A percentile compares a stretch with the other conserved stretches of the same genome.
phyloP scores from a whole-genome alignment of 2,329 filamentous ascomycete genomes.

The Penicillium fuscoglaucum region DNA sequence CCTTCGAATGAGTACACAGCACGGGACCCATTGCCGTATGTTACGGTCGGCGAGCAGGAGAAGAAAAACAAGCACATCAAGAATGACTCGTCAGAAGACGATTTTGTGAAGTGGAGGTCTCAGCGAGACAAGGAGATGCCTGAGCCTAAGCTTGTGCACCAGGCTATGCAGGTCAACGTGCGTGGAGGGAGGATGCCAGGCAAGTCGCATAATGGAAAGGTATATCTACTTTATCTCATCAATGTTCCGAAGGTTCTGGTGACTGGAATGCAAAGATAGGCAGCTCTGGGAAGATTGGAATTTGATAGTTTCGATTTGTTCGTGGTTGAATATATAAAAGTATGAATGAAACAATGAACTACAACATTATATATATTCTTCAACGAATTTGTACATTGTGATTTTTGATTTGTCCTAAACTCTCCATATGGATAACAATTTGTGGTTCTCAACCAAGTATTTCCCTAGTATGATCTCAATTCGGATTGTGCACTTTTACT shows the following conservation, averaged over 20 bases:
- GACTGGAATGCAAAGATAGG: neutral
- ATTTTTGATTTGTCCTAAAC: too few species aligned
- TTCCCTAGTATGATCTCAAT: too few species aligned
- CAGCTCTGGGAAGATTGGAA: neutral
- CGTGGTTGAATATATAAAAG: neutral
- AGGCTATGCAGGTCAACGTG: constrained; percentile 43
- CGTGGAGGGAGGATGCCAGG: constrained; percentile 39
- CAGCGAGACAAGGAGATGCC: constrained; percentile 33
- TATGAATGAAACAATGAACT: neutral
- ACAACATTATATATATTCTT: neutral
- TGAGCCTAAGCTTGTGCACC: constrained; percentile 39
- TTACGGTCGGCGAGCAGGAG: constrained; percentile 39
- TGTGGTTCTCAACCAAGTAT: too few species aligned
- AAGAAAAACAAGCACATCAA: constrained; percentile 39
- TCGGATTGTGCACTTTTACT: neutral
- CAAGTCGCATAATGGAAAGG: constrained; percentile 14
- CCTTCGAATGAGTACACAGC: constrained; percentile 25
- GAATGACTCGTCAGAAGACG: constrained; percentile 25
- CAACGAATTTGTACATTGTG: neutral
- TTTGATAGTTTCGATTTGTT: neutral
- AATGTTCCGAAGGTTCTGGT: constrained; percentile 15
- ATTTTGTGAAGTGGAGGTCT: constrained; percentile 36
- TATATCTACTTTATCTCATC: constrained; percentile 15
- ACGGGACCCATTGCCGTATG: constrained; percentile 24
- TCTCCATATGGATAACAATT: neutral